Percentiles rank a stretch among this genome's conserved stretches.
These are phyloP conservation scores for Microsporum ferrugineum DNA, from an alignment of 2,329 filamentous ascomycete species.

Conservation along the genomic window DNA sequence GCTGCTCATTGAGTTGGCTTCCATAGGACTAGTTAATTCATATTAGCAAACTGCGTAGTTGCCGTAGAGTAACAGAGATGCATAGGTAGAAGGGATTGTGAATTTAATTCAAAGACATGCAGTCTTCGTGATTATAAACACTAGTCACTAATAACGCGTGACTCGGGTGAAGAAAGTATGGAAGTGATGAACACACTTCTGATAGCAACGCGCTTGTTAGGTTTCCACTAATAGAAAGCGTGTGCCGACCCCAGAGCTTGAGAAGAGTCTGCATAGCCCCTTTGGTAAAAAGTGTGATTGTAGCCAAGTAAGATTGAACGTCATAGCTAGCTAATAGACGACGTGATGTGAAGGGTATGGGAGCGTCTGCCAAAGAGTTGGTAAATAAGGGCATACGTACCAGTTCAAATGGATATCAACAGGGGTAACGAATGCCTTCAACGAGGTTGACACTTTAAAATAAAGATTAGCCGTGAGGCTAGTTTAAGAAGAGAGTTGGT, in stretches of 20 bases:
- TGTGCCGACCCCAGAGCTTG: not conserved
- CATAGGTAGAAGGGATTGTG: not conserved
- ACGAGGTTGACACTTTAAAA: not conserved
- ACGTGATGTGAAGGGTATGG: not conserved
- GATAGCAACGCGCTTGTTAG: not conserved
- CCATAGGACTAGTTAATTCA: not conserved
- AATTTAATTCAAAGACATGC: not conserved
- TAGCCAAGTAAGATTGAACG: not conserved
- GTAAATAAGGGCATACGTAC: not conserved
- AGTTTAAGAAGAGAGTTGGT: not conserved
- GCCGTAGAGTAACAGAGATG: not conserved
- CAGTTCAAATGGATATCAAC: not conserved
- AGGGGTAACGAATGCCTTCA: not conserved
- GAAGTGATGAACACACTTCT: not conserved
- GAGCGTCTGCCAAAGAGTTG: not conserved
- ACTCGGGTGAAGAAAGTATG: not conserved
- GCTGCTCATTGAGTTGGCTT: not conserved
- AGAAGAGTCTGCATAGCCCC: not conserved
- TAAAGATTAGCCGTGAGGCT: not conserved
- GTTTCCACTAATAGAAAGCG: not conserved
- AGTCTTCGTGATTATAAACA: not conserved
- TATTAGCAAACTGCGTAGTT: not conserved
- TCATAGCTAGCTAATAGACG: not conserved
- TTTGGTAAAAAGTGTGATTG: not conserved
- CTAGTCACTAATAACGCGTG: not conserved